Conservation (phyloP, 768 basidiomycete species). For the Boletus subparvulus region DNA sequence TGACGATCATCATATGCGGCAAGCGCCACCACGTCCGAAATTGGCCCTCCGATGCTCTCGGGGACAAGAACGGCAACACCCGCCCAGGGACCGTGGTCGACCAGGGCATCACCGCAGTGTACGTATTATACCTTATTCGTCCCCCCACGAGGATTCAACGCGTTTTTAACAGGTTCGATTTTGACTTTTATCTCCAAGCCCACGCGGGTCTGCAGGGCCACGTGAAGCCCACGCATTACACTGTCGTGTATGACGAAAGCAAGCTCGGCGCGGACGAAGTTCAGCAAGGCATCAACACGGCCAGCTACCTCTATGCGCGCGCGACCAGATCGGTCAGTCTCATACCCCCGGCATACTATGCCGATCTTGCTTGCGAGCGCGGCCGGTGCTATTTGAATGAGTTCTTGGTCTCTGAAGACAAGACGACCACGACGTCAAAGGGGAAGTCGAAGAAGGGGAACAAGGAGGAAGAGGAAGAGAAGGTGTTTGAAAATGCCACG, state of each 20-base stretch:
- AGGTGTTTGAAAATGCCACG: slow-evolving; percentile 21
- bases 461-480: slow-evolving; percentile 29
- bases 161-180: slow-evolving; percentile 48
- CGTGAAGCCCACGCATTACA: slow-evolving; percentile 75
- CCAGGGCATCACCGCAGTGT: slow-evolving; percentile 72
- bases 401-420: slow-evolving; percentile 57
- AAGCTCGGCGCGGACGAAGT: slow-evolving; percentile 64
- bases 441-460: slow-evolving; percentile 23
- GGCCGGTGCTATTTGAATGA: slow-evolving; percentile 76
- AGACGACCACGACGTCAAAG: slow-evolving; percentile 41
- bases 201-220: slow-evolving; percentile 73
- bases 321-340: slow-evolving; percentile 84
- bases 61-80: slow-evolving; percentile 72
- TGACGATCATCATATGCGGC: slow-evolving; percentile 80
- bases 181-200: slow-evolving; percentile 70
- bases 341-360: slow-evolving; percentile 78
- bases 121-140: slow-evolving; percentile 18
- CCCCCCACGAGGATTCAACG: background rate
- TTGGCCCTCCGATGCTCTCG: slow-evolving; percentile 52
- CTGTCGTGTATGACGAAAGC: slow-evolving; percentile 78
- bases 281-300: slow-evolving; percentile 68
- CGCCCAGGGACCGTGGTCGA: slow-evolving; percentile 80
- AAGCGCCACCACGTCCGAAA: slow-evolving; percentile 63
- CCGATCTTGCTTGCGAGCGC: slow-evolving; percentile 80
- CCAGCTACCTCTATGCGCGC: slow-evolving; percentile 75